phyloP scores from a whole-genome alignment of 1,284 basidiomycete species.

The Leccinum huronense region DNA sequence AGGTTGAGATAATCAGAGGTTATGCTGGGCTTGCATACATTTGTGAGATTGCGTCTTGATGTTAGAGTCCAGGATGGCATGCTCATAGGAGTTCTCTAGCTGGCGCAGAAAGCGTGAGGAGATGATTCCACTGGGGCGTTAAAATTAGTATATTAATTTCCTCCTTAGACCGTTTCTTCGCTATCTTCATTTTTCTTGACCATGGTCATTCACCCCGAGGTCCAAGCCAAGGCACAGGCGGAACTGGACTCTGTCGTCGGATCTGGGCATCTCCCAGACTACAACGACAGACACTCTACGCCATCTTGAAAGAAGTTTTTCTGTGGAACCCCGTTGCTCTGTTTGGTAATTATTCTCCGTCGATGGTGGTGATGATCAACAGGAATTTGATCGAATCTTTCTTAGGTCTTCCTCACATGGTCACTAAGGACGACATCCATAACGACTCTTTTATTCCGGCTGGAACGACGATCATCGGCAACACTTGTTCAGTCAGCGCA shows the following conservation, averaged over 20 bases:
- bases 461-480: conserved; percentile 40
- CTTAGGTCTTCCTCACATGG: conserved; percentile 45
- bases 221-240: conserved; percentile 45
- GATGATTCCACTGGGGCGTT: not conserved
- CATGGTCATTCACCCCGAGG: conserved; percentile 46
- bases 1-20: conserved; percentile 30
- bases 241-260: conserved; percentile 47
- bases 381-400: conserved; percentile 12
- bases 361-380: conserved; percentile 12
- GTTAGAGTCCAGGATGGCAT: not conserved
- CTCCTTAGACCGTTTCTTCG: conserved; percentile 42
- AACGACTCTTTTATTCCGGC: conserved; percentile 43
- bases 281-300: conserved; percentile 42
- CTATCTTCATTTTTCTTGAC: conserved; percentile 50
- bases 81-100: conserved; percentile 23
- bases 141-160: conserved; percentile 16
- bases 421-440: conserved; percentile 40
- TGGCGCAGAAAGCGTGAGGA: conserved; percentile 32
- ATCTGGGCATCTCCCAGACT: conserved; percentile 44
- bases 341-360: conserved; percentile 37
- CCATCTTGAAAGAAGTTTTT: conserved; percentile 49
- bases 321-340: conserved; percentile 54
- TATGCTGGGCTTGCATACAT: conserved; percentile 36
- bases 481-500: conserved; percentile 38
- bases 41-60: conserved; percentile 19